phyloP scores from a whole-genome alignment of 225 moss, liverwort and hornwort species.

The Neckera pumila region DNA sequence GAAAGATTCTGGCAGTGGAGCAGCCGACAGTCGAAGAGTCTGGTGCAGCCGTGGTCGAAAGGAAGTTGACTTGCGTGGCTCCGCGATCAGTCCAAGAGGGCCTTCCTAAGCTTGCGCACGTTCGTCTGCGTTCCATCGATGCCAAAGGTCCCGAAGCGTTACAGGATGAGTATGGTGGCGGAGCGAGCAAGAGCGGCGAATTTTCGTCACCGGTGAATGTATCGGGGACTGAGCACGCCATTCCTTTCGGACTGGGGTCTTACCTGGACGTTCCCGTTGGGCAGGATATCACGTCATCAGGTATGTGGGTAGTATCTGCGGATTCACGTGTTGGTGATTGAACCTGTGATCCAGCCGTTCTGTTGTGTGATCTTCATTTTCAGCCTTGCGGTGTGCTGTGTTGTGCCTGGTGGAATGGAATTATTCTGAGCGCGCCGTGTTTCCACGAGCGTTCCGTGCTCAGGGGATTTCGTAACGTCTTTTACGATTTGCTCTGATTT shows the following conservation, averaged over 20 bases:
- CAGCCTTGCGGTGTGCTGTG: neutral
- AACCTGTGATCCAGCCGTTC: neutral
- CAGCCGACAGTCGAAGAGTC: slow-evolving; percentile 33
- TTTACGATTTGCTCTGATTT: neutral
- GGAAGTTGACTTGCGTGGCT: slow-evolving; percentile 31
- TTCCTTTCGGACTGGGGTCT: slow-evolving; percentile 72
- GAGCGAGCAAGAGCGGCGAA: slow-evolving; percentile 29
- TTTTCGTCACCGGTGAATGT: slow-evolving; percentile 33
- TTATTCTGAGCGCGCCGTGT: neutral
- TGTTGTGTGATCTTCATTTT: neutral
- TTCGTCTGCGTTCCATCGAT: slow-evolving; percentile 78
- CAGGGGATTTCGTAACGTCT: neutral
- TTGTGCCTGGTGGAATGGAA: neutral
- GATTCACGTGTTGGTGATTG: neutral
- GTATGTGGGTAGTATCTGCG: slow-evolving; percentile 15
- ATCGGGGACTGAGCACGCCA: slow-evolving; percentile 25
- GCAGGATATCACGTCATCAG: slow-evolving; percentile 84
- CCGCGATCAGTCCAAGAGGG: slow-evolving; percentile 49
- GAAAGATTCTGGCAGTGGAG: neutral
- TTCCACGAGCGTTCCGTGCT: neutral
- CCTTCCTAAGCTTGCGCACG: slow-evolving; percentile 85
- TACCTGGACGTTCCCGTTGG: slow-evolving; percentile 94
- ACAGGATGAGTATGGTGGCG: slow-evolving; percentile 36
- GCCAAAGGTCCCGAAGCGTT: slow-evolving; percentile 47
- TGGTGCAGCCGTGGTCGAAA: slow-evolving; percentile 24